Percentiles rank a stretch among this genome's conserved stretches.
phyloP scores from a whole-genome alignment of 306 rosid species.

The Vigna trinervia region DNA sequence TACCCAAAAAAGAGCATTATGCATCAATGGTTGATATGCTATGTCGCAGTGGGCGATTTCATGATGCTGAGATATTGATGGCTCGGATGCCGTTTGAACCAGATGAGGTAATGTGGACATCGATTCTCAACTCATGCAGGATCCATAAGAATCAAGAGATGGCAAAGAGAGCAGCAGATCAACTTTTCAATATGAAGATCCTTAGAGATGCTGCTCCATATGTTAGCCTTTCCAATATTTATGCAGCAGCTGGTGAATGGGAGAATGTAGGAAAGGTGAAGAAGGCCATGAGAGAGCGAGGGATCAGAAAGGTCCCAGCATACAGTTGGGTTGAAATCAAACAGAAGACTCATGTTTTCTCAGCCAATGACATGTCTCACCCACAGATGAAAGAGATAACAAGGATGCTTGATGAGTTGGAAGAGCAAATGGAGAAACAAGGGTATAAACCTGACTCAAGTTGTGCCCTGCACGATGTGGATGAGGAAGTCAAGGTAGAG shows the following conservation, averaged over 20 bases:
- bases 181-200: conserved; percentile 69
- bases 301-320: conserved; percentile 77
- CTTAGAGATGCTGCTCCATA: conserved; percentile 83
- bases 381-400: conserved; percentile 62
- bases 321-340: conserved; percentile 88
- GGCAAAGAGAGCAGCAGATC: conserved; percentile 77
- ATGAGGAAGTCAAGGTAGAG: conserved; percentile 67
- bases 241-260: conserved; percentile 90
- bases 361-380: conserved; percentile 71
- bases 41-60: conserved; percentile 75
- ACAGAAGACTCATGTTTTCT: conserved; percentile 71
- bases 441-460: conserved; percentile 81
- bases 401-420: conserved; percentile 67
- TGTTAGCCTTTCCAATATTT: conserved; percentile 82
- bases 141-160: conserved; percentile 82
- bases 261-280: conserved; percentile 77
- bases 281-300: conserved; percentile 87
- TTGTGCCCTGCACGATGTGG: conserved; percentile 81
- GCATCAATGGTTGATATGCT: conserved; percentile 78
- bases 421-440: conserved; percentile 66
- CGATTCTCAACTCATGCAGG: conserved; percentile 82
- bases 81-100: conserved; percentile 80
- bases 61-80: conserved; percentile 79
- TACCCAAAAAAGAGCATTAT: conserved; percentile 79
- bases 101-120: conserved; percentile 86